Evolutionary conservation across 2,329 filamentous ascomycete species (phyloP).

Genomic region (Fusarium sp.): DNA sequence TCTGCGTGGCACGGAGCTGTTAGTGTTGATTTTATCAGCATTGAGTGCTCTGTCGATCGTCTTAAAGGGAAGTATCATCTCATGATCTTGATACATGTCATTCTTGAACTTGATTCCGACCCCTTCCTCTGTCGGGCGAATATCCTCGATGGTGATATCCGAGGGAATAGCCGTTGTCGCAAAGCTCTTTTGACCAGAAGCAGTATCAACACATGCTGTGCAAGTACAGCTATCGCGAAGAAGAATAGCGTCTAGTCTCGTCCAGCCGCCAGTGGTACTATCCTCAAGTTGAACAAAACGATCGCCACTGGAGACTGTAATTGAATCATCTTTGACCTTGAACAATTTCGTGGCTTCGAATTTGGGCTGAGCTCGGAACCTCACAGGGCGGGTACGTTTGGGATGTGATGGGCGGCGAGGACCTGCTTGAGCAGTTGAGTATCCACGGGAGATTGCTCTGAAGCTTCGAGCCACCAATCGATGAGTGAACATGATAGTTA

Average conservation of each 20-base stretch:
- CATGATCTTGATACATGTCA: constrained; percentile 54
- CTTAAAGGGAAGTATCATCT: constrained; percentile 47
- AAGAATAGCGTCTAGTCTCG: constrained; percentile 43
- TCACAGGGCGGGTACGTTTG: not conserved
- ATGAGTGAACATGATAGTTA: constrained; percentile 25
- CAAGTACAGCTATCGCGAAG: constrained; percentile 69
- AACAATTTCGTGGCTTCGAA: constrained; percentile 28
- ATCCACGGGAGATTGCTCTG: constrained; percentile 10
- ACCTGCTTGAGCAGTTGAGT: constrained; percentile 33
- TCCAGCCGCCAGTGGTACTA: constrained; percentile 33
- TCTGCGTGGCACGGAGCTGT: not conserved
- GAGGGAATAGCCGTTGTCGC: constrained; percentile 55
- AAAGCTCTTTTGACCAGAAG: constrained; percentile 70
- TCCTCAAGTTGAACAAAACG: constrained; percentile 45
- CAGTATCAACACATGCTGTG: constrained; percentile 61
- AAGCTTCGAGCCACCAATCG: constrained; percentile 22
- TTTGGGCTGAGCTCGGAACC: not conserved
- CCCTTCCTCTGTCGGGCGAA: constrained; percentile 52
- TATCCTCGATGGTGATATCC: constrained; percentile 48
- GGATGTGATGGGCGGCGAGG: not conserved
- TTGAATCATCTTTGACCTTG: not conserved
- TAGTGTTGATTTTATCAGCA: not conserved
- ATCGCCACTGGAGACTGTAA: constrained; percentile 44
- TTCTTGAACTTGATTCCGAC: constrained; percentile 70
- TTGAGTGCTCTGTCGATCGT: constrained; percentile 49